phyloP scores from a whole-genome alignment of 148 eudicot genomes.

The Cornus kousa region DNA sequence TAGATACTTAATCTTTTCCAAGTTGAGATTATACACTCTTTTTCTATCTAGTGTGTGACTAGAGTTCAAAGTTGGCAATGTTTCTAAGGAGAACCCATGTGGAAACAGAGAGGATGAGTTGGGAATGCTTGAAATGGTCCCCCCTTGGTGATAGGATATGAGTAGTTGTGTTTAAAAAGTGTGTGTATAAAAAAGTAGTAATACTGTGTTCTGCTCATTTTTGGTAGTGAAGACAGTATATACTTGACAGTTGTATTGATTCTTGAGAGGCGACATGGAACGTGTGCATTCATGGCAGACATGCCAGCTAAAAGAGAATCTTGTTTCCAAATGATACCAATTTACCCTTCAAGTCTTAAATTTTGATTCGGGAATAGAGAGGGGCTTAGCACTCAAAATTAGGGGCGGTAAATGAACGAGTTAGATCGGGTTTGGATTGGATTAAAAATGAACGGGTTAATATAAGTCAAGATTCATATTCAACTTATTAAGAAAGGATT shows the following conservation, averaged over 20 bases:
- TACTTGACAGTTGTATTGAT: conserved; percentile 34
- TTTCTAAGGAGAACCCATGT: conserved; percentile 10
- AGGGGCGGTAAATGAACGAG: no score
- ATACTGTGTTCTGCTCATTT: conserved; percentile 13
- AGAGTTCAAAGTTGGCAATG: not conserved
- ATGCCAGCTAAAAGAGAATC: not conserved
- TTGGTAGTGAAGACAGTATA: conserved; percentile 20
- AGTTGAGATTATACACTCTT: not conserved
- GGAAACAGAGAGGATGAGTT: conserved; percentile 24
- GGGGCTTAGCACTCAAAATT: no score
- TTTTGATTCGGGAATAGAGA: not conserved
- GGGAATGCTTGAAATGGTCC: not conserved
- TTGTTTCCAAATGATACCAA: not conserved
- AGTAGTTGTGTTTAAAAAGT: not conserved
- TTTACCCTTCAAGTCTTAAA: no score
- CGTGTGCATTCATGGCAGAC: conserved; percentile 24
- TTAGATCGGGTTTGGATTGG: no score
- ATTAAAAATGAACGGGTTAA: no score
- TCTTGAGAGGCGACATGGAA: conserved; percentile 23
- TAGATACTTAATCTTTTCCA: not conserved
- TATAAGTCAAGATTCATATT: no score
- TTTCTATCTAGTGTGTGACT: no score
- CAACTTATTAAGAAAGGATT: no score
- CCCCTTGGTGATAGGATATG: not conserved
- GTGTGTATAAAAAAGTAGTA: not conserved